Evolutionary conservation across 768 basidiomycete genomes (phyloP), one percentile per base, ranked within the genome.

Genomic region (Xerocomellus chrysenteron): DNA sequence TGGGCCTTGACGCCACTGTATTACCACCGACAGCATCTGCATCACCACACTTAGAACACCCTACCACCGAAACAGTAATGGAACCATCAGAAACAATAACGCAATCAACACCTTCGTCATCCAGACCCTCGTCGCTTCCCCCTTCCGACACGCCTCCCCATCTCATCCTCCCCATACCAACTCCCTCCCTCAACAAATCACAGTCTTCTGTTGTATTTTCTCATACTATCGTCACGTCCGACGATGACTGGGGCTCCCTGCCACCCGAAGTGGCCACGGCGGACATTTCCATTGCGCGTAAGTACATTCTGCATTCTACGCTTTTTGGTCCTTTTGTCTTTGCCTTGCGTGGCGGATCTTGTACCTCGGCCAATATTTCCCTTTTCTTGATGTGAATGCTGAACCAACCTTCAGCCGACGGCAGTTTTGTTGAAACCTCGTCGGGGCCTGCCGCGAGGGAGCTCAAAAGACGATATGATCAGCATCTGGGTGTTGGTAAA

Each of bases 351-450:
- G 41, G 48, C 56, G 58, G 59, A 55, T 49, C 62, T 58, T 48
- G 13, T 42, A 11, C 14, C 40, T 30, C 26, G 39, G 4, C n/a
- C 33, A 8, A n/a, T 10, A 4, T 33, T 41, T 35, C 9, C 30
- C 36, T 28, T 35, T 44, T 12, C 26, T 17, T 48, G 9, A 37
- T 49, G 17, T 48, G 54, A 28, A 43, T 47, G n/a, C 57, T 57
- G 33, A 57, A 42, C 36, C 19, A 5, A 28, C 63, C 42, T 56
- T 21, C 80, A 82, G 90, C 81, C 62, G 88, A 93, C 66, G 84
- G 83, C 54, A 87, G 78, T 42, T 93, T 87, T 68, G 83, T 92
- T 21, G 91, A 94, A 65, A 92, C 89, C 2, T 82, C 90, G 6
- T 90, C 86, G 50, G 89, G 85, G 3, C 77, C 80, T 14, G 89